A percentile compares a stretch with the other conserved stretches of the same genome.
These are phyloP conservation scores for Penstemon newberryi DNA, from an alignment of 257 asterid genomes.

Conservation along the genomic window DNA sequence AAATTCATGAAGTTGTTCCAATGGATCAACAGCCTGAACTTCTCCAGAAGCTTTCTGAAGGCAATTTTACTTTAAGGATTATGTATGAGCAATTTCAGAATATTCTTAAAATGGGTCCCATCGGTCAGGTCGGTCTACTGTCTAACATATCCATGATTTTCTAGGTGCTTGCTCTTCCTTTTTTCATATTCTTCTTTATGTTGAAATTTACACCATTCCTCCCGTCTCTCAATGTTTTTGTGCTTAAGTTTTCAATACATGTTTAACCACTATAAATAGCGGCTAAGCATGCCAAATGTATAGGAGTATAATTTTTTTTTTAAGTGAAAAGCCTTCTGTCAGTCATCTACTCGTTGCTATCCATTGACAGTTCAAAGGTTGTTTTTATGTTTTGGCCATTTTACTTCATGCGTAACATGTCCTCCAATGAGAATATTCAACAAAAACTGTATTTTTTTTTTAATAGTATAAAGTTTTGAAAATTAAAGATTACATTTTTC, in stretches of 20 bases:
- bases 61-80: constrained; percentile 81
- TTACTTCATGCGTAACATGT: neutral
- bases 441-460: neutral
- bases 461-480: neutral
- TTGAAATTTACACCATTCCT: neutral
- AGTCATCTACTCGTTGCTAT: too few relatives aligned
- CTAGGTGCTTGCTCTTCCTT: constrained; percentile 3
- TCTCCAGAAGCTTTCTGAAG: constrained; percentile 92
- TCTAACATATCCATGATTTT: constrained; percentile 17
- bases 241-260: neutral
- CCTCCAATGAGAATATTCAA: constrained; percentile 3
- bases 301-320: neutral
- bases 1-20: constrained; percentile 93
- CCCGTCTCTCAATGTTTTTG: neutral
- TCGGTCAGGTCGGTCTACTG: constrained; percentile 73
- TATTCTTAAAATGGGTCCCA: constrained; percentile 91
- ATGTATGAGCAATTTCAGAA: constrained; percentile 94
- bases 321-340: constrained; percentile 3
- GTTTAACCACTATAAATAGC: neutral
- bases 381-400: too few relatives aligned
- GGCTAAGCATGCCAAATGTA: too few relatives aligned
- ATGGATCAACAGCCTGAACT: constrained; percentile 99
- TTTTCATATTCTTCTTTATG: neutral
- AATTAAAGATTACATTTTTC: neutral
- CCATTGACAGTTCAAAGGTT: too few relatives aligned